Percentiles rank a stretch among this genome's conserved stretches.
Evolutionary conservation across 2,329 filamentous ascomycete genomes (phyloP).

Genomic region (Alternaria brassicae): DNA sequence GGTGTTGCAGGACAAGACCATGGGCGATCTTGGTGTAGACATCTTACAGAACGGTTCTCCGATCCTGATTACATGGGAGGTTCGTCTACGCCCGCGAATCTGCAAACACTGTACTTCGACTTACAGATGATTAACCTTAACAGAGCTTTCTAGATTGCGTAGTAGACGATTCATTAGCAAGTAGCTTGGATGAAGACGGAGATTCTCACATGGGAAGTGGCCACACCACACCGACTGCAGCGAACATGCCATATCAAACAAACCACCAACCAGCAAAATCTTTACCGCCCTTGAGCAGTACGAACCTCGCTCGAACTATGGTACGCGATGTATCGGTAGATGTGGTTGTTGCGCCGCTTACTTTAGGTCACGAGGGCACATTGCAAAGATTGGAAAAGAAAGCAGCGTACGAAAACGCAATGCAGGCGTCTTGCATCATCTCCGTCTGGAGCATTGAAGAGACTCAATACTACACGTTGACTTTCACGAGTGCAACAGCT

Average conservation of each 20-base stretch:
- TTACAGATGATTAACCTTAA: slow-evolving; percentile 17
- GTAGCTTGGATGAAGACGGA: slow-evolving; percentile 17
- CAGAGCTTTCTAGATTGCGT: slow-evolving; percentile 55
- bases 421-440: slow-evolving; percentile 77
- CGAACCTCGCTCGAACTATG: slow-evolving; percentile 50
- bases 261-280: slow-evolving; percentile 14
- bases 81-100: slow-evolving; percentile 22
- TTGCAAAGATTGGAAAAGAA: slow-evolving; percentile 25
- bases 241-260: slow-evolving; percentile 11
- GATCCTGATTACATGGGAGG: slow-evolving; percentile 60
- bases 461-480: slow-evolving; percentile 74
- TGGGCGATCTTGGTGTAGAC: slow-evolving; percentile 75
- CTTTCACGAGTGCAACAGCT: slow-evolving; percentile 68
- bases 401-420: slow-evolving; percentile 38
- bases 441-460: slow-evolving; percentile 75
- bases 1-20: slow-evolving; percentile 67
- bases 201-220: slow-evolving; percentile 31
- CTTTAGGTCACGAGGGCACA: slow-evolving; percentile 16
- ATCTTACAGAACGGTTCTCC: slow-evolving; percentile 71
- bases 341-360: slow-evolving; percentile 65
- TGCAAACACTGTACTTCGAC: not conserved
- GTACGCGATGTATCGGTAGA: slow-evolving; percentile 70
- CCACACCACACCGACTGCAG: slow-evolving; percentile 40
- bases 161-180: slow-evolving; percentile 46
- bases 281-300: slow-evolving; percentile 41